Evolutionary conservation across 1,139 yeast species (phyloP), one percentile per base, ranked within the genome.

Genomic region (Nakaseomyces kungkrabaensis): DNA sequence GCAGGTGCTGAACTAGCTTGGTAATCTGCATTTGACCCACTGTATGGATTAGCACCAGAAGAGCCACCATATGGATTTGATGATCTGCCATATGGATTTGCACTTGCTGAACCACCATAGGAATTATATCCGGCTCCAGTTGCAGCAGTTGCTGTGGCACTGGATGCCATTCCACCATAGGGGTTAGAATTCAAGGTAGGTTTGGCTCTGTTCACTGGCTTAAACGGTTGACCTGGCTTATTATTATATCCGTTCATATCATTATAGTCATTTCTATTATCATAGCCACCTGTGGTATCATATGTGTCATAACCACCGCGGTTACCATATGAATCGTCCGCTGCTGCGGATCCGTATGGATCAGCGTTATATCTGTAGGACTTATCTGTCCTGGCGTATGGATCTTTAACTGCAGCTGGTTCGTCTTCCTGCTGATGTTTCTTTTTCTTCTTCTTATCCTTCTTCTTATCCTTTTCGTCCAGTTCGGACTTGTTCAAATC

Each of bases 401-500:
- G 48, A 26, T 41, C 44, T 17, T 41, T 27, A 5, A 41, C 44
- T 1, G 44, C 44, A 6, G 44, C 44, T n/a, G 44, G 44, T 41
- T 46, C 48, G n/a, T 46, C 44, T 11, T 46, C 48, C 11, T 46
- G 43, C 38, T 34, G 48, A 26, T 46, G 43, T 38, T 36, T 46
- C 36, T 51, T 52, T 49, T 51, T 52, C 38, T 54, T 53, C 22
- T 42, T 44, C 22, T 50, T 50, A 43, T 40, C 45, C 43, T 37
- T 41, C 24, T 43, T 50, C 9, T 46, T 43, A 29, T 53, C 54
- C 6, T 50, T 48, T 24, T 49, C 54, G 43, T 58, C 59, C 29
- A 47, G n/a, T 13, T 48, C 53, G 4, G 59, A 51, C 40, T 54
- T 57, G 46, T 58, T 60, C 42, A 58, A 50, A 47, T 60, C 62